A percentile compares a stretch with the other conserved stretches of the same genome.
phyloP scores from a whole-genome alignment of 1,139 yeast genomes.

The Taphrina flavorubra region DNA sequence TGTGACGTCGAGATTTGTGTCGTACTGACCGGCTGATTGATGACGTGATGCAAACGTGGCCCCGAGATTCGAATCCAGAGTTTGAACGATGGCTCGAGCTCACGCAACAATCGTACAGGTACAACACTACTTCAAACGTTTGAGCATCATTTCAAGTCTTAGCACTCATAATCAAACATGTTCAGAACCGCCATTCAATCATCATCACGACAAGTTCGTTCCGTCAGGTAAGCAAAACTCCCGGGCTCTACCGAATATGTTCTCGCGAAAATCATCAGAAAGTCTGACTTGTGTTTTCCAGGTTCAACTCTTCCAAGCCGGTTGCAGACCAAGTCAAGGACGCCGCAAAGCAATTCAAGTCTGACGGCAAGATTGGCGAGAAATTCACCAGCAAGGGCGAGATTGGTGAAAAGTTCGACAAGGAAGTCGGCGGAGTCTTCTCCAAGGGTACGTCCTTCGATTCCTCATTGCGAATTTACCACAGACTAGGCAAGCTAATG shows the following conservation, averaged over 20 bases:
- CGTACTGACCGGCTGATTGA: constrained; percentile 14
- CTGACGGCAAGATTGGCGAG: constrained; percentile 35
- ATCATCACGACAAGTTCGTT: constrained; percentile 12
- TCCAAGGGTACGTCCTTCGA: constrained; percentile 26
- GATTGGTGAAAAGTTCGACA: constrained; percentile 27
- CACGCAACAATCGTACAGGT: too few relatives aligned
- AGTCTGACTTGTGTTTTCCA: neutral
- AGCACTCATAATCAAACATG: neutral
- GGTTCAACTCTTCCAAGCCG: constrained; percentile 23
- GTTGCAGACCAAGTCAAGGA: constrained; percentile 31
- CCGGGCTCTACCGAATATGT: too few relatives aligned
- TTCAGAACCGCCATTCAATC: constrained; percentile 22
- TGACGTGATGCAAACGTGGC: constrained; percentile 11
- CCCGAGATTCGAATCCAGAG: constrained; percentile 2
- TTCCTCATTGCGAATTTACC: too few relatives aligned
- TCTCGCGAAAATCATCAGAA: neutral
- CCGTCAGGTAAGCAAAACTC: constrained; percentile 9
- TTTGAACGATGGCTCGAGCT: too few relatives aligned
- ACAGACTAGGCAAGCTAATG: neutral
- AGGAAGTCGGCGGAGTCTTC: constrained; percentile 39
- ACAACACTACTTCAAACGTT: too few relatives aligned
- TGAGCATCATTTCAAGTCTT: too few relatives aligned
- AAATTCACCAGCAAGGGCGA: constrained; percentile 39
- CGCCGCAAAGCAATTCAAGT: constrained; percentile 38
- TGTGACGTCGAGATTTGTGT: constrained; percentile 23